Base-by-base conservation (phyloP, 2,329 filamentous ascomycete genomes). In the Thielaviopsis ethacetica region DNA sequence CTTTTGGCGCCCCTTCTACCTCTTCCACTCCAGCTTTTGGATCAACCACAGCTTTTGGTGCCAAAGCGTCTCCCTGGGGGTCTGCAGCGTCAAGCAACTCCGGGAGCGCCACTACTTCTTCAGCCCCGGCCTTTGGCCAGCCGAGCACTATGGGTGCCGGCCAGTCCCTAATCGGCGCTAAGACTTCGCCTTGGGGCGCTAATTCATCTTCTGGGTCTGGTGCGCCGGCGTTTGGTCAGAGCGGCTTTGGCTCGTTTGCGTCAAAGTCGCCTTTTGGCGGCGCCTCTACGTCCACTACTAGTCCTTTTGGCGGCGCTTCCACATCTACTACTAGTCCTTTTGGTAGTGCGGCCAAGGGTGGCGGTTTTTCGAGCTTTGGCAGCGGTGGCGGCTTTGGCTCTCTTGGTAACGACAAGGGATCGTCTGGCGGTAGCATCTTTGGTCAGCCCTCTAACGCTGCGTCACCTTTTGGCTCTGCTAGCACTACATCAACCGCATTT, bases 281-380 rank as follows among this genome's bases (percentile, higher is more conserved):
- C 5, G 66, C 62, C 56, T 65, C 63, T 13, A 62, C 68, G 15
- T 62, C 65, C 27, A 64, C 59, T 1, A 44, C 27, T 10, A 62
- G 55, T 24, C 58, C 61, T 24, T 57, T 62, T 58, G 53, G 27
- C 17, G 13, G 49, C 17, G 22, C 70, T 3, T 65, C 63, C 15
- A 62, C 68, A 17, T 62, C 65, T 34, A 64, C 59, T 1, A 44
- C 27, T 10, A 62, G 55, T 24, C 58, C 61, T 26, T 57, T 62
- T 58, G 61, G 52, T 10, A 24, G 22, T 26, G 53, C 70, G 4
- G 65, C 72, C 1, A 56, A 69, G 6, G 70, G 72, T 12, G 72
- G 75, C 30, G 77, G 76, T 0, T 81, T 81, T 64, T 73, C 80
- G 24, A 71, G 71, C 26, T 83, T 83, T 65, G 76, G 79, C 3